phyloP scores from a whole-genome alignment of 805 yeast genomes.

The Kluyveromyces nonfermentans region DNA sequence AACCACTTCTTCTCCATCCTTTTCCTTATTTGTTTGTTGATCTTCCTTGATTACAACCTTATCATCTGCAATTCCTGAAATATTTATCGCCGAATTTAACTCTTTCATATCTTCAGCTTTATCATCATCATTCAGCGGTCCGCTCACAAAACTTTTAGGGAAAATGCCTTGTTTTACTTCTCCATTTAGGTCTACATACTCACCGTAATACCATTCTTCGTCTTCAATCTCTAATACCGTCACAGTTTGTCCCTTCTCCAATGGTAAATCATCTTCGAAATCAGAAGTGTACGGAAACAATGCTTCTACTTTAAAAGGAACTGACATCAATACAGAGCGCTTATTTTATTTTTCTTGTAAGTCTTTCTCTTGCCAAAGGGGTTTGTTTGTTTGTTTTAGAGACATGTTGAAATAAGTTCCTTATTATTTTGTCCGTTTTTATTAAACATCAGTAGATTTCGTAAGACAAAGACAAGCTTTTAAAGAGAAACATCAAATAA shows the following conservation, averaged over 20 bases:
- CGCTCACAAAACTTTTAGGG: conserved; percentile 73
- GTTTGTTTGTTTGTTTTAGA: too few species aligned
- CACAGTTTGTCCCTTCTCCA: conserved; percentile 57
- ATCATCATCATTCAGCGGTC: neutral
- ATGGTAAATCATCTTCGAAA: conserved; percentile 76
- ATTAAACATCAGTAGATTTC: neutral
- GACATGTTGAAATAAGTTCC: neutral
- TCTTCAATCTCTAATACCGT: conserved; percentile 76
- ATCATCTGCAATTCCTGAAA: conserved; percentile 1
- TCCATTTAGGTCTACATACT: conserved; percentile 38
- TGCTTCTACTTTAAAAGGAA: conserved; percentile 63
- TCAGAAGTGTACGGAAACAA: conserved; percentile 58
- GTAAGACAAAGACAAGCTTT: neutral
- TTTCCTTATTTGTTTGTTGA: neutral
- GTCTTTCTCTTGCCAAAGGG: neutral
- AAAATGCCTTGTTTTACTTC: conserved; percentile 58
- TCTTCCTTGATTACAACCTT: neutral
- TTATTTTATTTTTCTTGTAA: too few species aligned
- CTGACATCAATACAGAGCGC: neutral
- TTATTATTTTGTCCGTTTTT: neutral
- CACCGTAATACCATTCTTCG: conserved; percentile 85
- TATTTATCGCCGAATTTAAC: neutral
- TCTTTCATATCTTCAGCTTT: conserved; percentile 4
- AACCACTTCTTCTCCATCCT: conserved; percentile 1
- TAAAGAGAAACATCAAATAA: neutral